These are phyloP conservation scores for Exophiala calicioides DNA, from an alignment of 2,329 filamentous ascomycete species.

Conservation along the genomic window DNA sequence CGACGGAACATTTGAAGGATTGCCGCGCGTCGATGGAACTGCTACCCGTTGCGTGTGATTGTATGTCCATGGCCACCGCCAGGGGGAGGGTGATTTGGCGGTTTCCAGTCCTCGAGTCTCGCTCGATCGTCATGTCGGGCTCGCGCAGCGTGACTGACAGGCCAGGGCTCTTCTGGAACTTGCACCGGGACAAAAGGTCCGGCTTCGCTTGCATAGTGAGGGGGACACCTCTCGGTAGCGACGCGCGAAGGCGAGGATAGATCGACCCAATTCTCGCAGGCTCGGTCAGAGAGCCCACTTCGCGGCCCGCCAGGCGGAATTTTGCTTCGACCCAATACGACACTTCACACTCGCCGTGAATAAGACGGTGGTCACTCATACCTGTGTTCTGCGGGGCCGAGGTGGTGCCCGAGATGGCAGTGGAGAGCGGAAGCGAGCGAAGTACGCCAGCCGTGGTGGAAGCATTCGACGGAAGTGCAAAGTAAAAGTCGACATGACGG, in stretches of 20 bases:
- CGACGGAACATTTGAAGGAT: slow-evolving; percentile 23
- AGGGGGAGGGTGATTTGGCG: slow-evolving; percentile 19
- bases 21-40: slow-evolving; percentile 15
- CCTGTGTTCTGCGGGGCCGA: slow-evolving; percentile 5
- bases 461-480: slow-evolving; percentile 18
- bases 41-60: neutral
- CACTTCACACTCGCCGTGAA: slow-evolving; percentile 20
- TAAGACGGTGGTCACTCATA: slow-evolving; percentile 15
- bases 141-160: slow-evolving; percentile 19
- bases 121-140: slow-evolving; percentile 9
- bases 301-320: slow-evolving; percentile 14
- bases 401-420: slow-evolving; percentile 13
- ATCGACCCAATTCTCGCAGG: slow-evolving; percentile 14
- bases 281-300: slow-evolving; percentile 18
- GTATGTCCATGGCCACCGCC: slow-evolving; percentile 14
- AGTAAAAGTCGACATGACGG: slow-evolving; percentile 22
- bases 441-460: slow-evolving; percentile 1
- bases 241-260: slow-evolving; percentile 14
- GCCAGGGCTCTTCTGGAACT: slow-evolving; percentile 16
- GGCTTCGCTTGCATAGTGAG: slow-evolving; percentile 18
- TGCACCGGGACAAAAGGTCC: slow-evolving; percentile 20
- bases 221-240: slow-evolving; percentile 4
- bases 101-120: slow-evolving; percentile 7
- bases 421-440: slow-evolving; percentile 18
- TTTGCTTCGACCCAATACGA: slow-evolving; percentile 26